Percentiles rank a stretch among this genome's conserved stretches.
Evolutionary conservation across 2,329 filamentous ascomycete genomes (phyloP).

Genomic region (Talaromyces sp.): DNA sequence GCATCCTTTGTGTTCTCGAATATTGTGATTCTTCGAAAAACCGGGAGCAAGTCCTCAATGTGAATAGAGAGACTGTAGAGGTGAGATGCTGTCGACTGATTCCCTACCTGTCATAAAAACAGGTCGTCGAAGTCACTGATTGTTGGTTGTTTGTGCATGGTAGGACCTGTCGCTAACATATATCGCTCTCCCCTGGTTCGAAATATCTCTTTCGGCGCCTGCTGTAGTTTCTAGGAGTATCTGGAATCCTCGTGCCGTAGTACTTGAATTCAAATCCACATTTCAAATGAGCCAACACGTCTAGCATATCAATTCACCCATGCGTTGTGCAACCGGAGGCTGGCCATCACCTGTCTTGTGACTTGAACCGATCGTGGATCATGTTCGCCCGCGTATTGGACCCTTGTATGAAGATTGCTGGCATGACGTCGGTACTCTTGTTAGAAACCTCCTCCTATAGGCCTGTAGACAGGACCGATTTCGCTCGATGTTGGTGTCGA

Average conservation of each 20-base stretch:
- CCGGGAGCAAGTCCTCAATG: too few species aligned
- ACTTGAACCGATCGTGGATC: neutral
- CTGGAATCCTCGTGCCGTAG: too few species aligned
- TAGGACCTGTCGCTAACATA: neutral
- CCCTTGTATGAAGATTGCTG: too few species aligned
- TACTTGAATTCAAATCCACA: too few species aligned
- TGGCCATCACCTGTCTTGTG: too few species aligned
- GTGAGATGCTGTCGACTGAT: neutral
- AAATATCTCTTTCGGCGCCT: neutral
- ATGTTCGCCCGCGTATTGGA: neutral
- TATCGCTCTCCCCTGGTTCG: neutral
- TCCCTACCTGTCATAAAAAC: neutral
- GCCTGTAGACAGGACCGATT: neutral
- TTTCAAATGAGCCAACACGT: too few species aligned
- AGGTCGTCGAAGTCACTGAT: neutral
- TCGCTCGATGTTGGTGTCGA: neutral
- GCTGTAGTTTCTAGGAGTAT: neutral
- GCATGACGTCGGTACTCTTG: too few species aligned
- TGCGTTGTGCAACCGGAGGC: too few species aligned
- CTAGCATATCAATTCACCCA: too few species aligned
- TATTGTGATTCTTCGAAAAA: too few species aligned
- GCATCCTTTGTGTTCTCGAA: neutral
- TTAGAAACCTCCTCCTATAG: neutral
- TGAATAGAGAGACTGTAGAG: neutral
- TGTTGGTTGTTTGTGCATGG: neutral